A percentile compares a stretch with the other conserved stretches of the same genome.
These are phyloP conservation scores for Phytophthora pseudosyringae DNA, from an alignment of 352 stramenopile species.

Conservation along the genomic window DNA sequence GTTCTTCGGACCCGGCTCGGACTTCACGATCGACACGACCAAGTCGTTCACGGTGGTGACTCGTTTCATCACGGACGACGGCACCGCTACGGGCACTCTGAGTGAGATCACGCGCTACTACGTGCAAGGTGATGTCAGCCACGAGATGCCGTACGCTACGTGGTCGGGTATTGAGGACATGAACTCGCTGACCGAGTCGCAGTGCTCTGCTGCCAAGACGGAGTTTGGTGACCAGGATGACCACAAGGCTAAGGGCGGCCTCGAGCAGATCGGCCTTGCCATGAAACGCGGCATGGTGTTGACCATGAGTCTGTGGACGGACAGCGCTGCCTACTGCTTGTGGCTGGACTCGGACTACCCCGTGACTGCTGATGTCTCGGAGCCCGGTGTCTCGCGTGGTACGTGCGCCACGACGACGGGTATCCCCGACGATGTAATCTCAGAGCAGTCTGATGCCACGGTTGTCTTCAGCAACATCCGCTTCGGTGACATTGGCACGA, in stretches of 20 bases:
- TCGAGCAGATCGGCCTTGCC: conserved; percentile 49
- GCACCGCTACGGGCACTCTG: conserved; percentile 21
- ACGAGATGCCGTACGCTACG: conserved; percentile 24
- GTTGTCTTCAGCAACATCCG: conserved; percentile 55
- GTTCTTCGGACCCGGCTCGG: conserved; percentile 31
- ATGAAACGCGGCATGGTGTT: conserved; percentile 64
- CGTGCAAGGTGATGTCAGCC: too few species aligned
- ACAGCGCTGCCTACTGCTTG: conserved; percentile 55
- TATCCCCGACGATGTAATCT: conserved; percentile 46
- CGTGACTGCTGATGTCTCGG: conserved; percentile 27
- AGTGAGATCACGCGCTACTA: conserved; percentile 30
- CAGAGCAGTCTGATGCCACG: conserved; percentile 47
- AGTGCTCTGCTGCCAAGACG: conserved; percentile 31
- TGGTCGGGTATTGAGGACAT: conserved; percentile 28
- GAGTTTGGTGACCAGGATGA: conserved; percentile 55
- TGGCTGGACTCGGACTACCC: conserved; percentile 75
- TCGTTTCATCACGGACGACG: conserved; percentile 35
- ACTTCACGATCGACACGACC: conserved; percentile 32
- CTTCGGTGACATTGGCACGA: conserved; percentile 61
- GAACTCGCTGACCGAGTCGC: conserved; percentile 28
- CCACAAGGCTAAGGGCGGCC: conserved; percentile 38
- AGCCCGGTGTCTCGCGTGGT: conserved; percentile 54
- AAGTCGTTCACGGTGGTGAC: conserved; percentile 36
- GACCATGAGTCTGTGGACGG: conserved; percentile 71
- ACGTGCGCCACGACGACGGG: conserved; percentile 53